A percentile compares a stretch with the other conserved stretches of the same genome.
These are phyloP conservation scores for Talaromyces sp. DNA, from an alignment of 2,329 filamentous ascomycete species.

Conservation along the genomic window DNA sequence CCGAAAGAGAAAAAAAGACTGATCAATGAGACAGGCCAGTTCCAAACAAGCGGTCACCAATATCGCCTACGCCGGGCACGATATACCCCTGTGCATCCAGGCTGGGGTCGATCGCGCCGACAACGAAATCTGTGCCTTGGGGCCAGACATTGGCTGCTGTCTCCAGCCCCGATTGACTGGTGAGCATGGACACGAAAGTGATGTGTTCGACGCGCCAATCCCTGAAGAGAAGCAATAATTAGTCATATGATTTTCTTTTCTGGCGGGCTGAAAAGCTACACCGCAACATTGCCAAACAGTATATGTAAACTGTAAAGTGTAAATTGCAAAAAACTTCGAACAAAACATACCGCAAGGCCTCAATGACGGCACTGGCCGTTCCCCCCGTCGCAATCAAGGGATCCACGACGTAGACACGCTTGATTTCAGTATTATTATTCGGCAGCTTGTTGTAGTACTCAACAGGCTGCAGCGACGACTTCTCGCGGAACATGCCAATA, in stretches of 20 bases:
- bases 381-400: constrained; percentile 25
- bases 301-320: neutral
- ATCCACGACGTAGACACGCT: constrained; percentile 22
- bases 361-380: constrained; percentile 21
- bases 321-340: neutral
- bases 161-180: constrained; percentile 17
- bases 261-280: constrained; percentile 1
- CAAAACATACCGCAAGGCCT: constrained; percentile 20
- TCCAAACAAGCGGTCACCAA: constrained; percentile 26
- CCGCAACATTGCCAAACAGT: neutral
- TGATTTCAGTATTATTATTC: constrained; percentile 19
- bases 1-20: neutral
- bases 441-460: constrained; percentile 30
- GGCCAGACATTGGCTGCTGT: constrained; percentile 22
- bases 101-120: constrained; percentile 20
- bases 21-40: constrained; percentile 14
- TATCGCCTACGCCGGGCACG: constrained; percentile 24
- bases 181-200: constrained; percentile 23
- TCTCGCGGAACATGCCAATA: constrained; percentile 25
- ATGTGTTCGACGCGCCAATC: constrained; percentile 25
- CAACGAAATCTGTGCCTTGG: constrained; percentile 21
- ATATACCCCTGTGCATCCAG: constrained; percentile 24
- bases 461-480: constrained; percentile 21
- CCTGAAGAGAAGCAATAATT: constrained; percentile 9
- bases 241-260: neutral